Evolutionary conservation across 306 rosid genomes (phyloP).

Genomic region (Bauhinia variegata): DNA sequence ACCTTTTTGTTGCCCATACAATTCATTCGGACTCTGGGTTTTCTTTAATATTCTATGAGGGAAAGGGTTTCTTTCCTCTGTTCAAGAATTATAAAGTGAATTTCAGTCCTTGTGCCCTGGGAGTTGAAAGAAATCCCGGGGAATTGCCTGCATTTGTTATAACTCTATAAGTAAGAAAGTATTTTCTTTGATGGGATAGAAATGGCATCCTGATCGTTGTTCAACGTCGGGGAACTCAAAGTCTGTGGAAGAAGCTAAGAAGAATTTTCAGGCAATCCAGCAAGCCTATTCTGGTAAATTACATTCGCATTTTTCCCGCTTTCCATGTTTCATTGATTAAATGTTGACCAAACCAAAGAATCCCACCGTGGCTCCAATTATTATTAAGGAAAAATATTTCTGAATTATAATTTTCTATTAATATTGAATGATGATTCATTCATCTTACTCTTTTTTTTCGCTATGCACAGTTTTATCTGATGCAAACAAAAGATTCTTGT

Average conservation of each 20-base stretch:
- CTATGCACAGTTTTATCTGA: constrained; percentile 72
- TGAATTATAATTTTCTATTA: background rate
- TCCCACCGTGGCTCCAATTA: too few relatives aligned
- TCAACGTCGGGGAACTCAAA: constrained; percentile 73
- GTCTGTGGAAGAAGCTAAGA: constrained; percentile 86
- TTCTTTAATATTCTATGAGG: background rate
- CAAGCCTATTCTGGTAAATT: constrained; percentile 96
- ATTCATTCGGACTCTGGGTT: constrained; percentile 18
- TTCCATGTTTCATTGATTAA: background rate
- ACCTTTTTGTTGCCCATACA: constrained; percentile 4
- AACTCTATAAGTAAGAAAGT: constrained; percentile 11
- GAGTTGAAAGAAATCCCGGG: background rate
- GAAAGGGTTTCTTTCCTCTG: background rate
- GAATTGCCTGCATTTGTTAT: constrained; percentile 11
- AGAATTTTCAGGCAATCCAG: constrained; percentile 82
- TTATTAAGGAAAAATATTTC: too few relatives aligned
- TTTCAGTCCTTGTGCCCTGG: constrained; percentile 10
- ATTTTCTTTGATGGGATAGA: constrained; percentile 56
- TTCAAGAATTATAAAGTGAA: background rate
- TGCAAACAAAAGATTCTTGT: constrained; percentile 77
- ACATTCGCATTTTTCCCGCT: background rate
- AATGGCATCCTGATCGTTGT: constrained; percentile 99
- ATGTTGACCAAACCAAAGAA: constrained; percentile 12
- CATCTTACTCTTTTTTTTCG: background rate
- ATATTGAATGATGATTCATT: constrained; percentile 4